phyloP scores from a whole-genome alignment of 2,329 filamentous ascomycete species.

The Neurospora crassa region DNA sequence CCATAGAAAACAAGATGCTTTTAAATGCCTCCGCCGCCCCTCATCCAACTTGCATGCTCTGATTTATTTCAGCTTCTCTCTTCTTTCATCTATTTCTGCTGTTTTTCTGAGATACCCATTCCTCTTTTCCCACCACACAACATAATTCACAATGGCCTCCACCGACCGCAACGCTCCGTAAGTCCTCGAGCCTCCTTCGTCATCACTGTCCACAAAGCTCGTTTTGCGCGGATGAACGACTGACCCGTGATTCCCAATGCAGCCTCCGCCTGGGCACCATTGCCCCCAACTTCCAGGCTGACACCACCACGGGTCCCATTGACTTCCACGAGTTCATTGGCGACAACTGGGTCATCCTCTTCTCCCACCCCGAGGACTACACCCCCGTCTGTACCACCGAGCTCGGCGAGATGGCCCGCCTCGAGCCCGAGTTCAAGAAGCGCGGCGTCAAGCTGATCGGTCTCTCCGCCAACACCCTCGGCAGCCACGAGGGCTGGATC shows the following conservation, averaged over 20 bases:
- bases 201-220: not conserved
- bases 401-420: conserved; percentile 84
- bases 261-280: conserved; percentile 55
- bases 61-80: conserved; percentile 1
- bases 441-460: conserved; percentile 87
- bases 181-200: conserved; percentile 9
- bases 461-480: conserved; percentile 75
- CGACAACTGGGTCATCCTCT: conserved; percentile 71
- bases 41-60: conserved; percentile 7
- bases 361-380: conserved; percentile 83
- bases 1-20: conserved; percentile 1
- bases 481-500: conserved; percentile 82
- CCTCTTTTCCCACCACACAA: conserved; percentile 1
- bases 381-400: conserved; percentile 95
- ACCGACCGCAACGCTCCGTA: conserved; percentile 25
- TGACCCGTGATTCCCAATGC: conserved; percentile 1
- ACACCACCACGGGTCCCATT: conserved; percentile 68
- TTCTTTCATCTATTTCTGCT: not conserved
- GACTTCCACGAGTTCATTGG: conserved; percentile 77
- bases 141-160: conserved; percentile 23
- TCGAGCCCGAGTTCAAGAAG: conserved; percentile 80
- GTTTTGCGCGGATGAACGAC: not conserved
- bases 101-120: conserved; percentile 5
- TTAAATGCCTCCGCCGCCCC: conserved; percentile 13
- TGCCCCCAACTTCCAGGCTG: conserved; percentile 76